These are phyloP conservation scores for Fomitopsis serialis DNA, from an alignment of 768 basidiomycete species.

Conservation along the genomic window DNA sequence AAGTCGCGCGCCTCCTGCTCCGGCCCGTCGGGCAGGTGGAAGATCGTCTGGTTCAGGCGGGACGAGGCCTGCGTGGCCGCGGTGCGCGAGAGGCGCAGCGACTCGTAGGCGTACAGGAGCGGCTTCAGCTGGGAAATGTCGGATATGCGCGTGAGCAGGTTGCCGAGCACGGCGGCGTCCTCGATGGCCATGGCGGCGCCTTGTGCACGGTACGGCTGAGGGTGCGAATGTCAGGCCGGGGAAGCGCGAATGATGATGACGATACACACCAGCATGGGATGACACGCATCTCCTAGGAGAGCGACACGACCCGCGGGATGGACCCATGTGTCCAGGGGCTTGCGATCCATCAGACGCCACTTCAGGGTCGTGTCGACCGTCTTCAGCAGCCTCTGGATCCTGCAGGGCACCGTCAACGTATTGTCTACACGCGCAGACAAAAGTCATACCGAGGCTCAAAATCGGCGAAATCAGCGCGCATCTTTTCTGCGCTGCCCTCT, in stretches of 20 bases:
- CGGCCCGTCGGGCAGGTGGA: slow-evolving; percentile 51
- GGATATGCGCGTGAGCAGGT: slow-evolving; percentile 43
- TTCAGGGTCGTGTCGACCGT: slow-evolving; percentile 33
- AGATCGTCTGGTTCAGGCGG: slow-evolving; percentile 45
- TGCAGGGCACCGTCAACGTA: slow-evolving; percentile 2
- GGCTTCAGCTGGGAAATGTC: slow-evolving; percentile 36
- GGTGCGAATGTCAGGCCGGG: neutral
- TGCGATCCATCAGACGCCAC: slow-evolving; percentile 38
- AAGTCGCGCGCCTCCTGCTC: slow-evolving; percentile 46
- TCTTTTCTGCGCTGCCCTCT: slow-evolving; percentile 36
- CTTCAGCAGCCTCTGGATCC: slow-evolving; percentile 30
- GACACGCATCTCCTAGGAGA: slow-evolving; percentile 36
- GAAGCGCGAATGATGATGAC: neutral
- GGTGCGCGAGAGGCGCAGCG: slow-evolving; percentile 44
- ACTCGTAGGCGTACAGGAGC: slow-evolving; percentile 47
- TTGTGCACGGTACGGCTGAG: slow-evolving; percentile 36
- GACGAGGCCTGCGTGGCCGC: slow-evolving; percentile 43
- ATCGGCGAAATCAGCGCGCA: slow-evolving; percentile 35
- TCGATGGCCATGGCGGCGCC: slow-evolving; percentile 44
- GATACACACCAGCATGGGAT: slow-evolving; percentile 35
- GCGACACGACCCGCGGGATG: slow-evolving; percentile 28
- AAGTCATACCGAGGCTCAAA: slow-evolving; percentile 33
- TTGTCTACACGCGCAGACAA: too few relatives aligned
- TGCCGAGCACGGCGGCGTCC: slow-evolving; percentile 42
- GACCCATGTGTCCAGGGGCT: slow-evolving; percentile 35